These are phyloP conservation scores for Botrytis paeoniae DNA, from an alignment of 2,329 filamentous ascomycete genomes.

Conservation along the genomic window DNA sequence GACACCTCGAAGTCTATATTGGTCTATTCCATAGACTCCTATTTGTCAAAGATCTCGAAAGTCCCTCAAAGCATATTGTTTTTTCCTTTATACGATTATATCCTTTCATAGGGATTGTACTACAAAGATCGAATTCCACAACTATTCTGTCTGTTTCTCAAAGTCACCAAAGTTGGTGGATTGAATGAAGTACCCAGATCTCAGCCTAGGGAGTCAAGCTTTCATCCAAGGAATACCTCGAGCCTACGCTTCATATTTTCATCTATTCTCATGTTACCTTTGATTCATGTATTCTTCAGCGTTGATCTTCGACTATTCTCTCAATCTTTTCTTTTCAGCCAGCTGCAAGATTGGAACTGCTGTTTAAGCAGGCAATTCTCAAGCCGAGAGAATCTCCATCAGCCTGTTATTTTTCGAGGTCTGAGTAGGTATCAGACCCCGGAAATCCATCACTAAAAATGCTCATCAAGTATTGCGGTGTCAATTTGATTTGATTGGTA, in stretches of 20 bases:
- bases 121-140: not conserved
- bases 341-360: not conserved
- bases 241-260: no score
- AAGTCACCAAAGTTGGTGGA: not conserved
- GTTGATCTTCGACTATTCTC: not conserved
- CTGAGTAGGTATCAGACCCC: no score
- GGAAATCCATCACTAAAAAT: not conserved
- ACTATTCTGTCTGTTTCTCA: no score
- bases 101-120: not conserved
- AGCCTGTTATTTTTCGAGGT: not conserved
- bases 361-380: not conserved
- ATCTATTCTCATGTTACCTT: not conserved
- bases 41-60: not conserved
- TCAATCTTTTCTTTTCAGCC: not conserved
- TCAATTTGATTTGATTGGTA: no score
- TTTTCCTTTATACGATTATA: not conserved
- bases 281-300: not conserved
- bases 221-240: not conserved
- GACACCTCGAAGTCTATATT: not conserved
- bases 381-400: not conserved
- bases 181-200: not conserved
- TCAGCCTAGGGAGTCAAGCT: no score
- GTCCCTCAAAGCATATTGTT: no score
- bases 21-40: not conserved
- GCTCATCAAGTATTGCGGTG: not conserved